A percentile compares a stretch with the other conserved stretches of the same genome.
Evolutionary conservation across 2,329 filamentous ascomycete species (phyloP).

Genomic region (Diaporthe vexans): DNA sequence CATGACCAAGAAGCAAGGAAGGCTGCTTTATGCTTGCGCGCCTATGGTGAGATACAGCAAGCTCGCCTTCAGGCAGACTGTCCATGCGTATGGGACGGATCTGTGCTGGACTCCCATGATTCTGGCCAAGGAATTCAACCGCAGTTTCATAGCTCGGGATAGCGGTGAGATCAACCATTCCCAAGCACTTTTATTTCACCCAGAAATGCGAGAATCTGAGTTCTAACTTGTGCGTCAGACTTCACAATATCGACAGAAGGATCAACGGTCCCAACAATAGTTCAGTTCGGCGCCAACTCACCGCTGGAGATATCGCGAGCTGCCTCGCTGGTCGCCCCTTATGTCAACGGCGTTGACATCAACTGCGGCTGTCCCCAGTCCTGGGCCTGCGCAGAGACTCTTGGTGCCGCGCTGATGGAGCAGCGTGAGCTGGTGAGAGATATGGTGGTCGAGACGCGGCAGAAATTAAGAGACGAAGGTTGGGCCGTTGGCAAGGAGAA

Average conservation of each 20-base stretch:
- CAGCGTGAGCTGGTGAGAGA: slow-evolving; percentile 74
- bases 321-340: slow-evolving; percentile 72
- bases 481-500: slow-evolving; percentile 63
- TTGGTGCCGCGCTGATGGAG: slow-evolving; percentile 79
- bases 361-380: slow-evolving; percentile 82
- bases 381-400: slow-evolving; percentile 77
- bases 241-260: slow-evolving; percentile 70
- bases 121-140: slow-evolving; percentile 77
- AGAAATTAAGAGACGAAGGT: slow-evolving; percentile 64
- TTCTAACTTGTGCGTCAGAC: slow-evolving; percentile 55
- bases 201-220: background rate
- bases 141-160: slow-evolving; percentile 70
- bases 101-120: slow-evolving; percentile 82
- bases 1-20: slow-evolving; percentile 63
- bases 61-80: slow-evolving; percentile 78
- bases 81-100: slow-evolving; percentile 74
- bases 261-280: slow-evolving; percentile 71
- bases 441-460: slow-evolving; percentile 72
- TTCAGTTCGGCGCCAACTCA: slow-evolving; percentile 76
- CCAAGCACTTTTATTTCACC: background rate
- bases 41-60: slow-evolving; percentile 80
- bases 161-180: slow-evolving; percentile 60
- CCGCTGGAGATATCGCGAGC: slow-evolving; percentile 74
- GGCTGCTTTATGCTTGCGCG: slow-evolving; percentile 71
- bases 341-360: slow-evolving; percentile 75